phyloP scores from a whole-genome alignment of 495 filamentous ascomycete species.

The Diplogelasinospora grovesii region DNA sequence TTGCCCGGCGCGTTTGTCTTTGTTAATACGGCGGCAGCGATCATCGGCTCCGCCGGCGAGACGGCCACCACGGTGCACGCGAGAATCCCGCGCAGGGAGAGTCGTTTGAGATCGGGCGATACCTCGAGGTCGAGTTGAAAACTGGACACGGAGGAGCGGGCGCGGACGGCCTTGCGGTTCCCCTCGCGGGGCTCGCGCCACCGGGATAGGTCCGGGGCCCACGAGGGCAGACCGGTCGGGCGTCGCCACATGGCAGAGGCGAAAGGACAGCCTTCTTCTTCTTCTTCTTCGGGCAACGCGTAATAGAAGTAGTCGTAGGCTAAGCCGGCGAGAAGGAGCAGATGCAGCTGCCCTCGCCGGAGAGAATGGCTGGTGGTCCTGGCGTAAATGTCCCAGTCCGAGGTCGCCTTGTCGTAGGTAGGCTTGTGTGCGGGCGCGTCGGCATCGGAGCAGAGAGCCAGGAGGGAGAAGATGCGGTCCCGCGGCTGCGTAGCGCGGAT shows the following conservation, averaged over 20 bases:
- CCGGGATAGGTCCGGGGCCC: neutral
- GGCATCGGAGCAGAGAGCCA: conserved; percentile 1
- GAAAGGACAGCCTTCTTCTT: too few relatives aligned
- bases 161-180: neutral
- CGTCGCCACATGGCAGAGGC: too few relatives aligned
- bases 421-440: conserved; percentile 1
- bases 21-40: neutral
- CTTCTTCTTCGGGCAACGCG: too few relatives aligned
- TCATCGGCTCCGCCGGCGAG: conserved; percentile 1
- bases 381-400: neutral
- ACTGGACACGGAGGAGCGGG: neutral
- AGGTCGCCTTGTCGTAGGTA: neutral
- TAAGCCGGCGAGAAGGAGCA: conserved; percentile 1
- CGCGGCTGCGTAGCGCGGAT: conserved; percentile 1
- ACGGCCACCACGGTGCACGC: neutral
- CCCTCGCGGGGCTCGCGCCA: conserved; percentile 1
- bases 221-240: neutral
- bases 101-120: neutral
- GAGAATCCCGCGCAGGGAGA: neutral
- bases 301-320: neutral
- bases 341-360: neutral
- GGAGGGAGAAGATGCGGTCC: conserved; percentile 3
- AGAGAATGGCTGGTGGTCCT: neutral
- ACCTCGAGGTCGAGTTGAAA: neutral
- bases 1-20: too few relatives aligned